phyloP scores from a whole-genome alignment of 2,329 filamentous ascomycete species.

The Fusarium sp. region DNA sequence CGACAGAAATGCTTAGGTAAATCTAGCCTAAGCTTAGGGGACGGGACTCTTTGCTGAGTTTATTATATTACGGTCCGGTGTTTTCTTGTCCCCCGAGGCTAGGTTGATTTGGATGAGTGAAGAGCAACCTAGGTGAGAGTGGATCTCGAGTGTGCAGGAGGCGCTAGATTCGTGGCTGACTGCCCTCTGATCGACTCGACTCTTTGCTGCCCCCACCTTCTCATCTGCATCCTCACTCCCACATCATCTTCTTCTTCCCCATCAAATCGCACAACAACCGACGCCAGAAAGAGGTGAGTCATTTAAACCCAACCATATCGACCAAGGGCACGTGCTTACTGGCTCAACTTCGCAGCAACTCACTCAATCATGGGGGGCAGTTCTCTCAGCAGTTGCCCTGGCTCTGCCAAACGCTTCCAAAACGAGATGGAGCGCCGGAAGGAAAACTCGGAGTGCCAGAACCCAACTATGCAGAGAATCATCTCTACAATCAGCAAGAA shows the following conservation, averaged over 20 bases:
- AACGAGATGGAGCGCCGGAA: accelerated
- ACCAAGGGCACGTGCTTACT: no score
- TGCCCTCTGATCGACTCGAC: neutral
- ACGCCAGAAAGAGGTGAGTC: neutral
- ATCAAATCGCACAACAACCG: accelerated
- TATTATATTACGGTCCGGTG: no score
- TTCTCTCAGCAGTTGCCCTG: neutral
- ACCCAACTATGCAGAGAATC: accelerated
- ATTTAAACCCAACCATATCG: no score
- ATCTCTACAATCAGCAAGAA: neutral
- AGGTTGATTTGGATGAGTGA: neutral
- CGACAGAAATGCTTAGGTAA: no score
- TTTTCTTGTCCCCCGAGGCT: no score
- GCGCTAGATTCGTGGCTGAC: neutral
- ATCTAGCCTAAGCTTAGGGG: no score
- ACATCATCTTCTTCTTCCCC: neutral
- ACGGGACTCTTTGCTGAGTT: no score
- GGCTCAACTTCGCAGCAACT: no score
- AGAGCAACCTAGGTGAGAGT: neutral
- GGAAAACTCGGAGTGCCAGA: neutral
- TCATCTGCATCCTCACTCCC: neutral
- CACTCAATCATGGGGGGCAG: no score
- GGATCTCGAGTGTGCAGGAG: neutral
- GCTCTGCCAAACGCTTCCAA: neutral
- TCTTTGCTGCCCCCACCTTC: neutral